phyloP scores from a whole-genome alignment of 2,329 filamentous ascomycete genomes.

The Colletotrichum musicola region DNA sequence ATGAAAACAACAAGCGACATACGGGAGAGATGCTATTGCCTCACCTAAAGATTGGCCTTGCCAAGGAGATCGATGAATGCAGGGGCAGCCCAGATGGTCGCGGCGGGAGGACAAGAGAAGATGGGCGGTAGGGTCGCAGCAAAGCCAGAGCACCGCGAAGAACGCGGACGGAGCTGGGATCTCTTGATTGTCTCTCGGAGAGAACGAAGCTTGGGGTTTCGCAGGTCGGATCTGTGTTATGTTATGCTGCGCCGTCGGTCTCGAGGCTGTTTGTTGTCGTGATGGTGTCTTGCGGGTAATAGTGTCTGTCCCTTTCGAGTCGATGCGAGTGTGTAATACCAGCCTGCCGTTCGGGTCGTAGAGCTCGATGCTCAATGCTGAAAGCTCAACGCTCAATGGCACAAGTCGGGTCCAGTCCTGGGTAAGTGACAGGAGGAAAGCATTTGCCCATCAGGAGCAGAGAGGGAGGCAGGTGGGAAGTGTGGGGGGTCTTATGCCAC shows the following conservation, averaged over 20 bases:
- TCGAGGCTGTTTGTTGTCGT: constrained; percentile 5
- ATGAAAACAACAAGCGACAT: constrained; percentile 21
- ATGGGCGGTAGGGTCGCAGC: no score
- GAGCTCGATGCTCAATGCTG: background rate
- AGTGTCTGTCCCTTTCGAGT: constrained; percentile 4
- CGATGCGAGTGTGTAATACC: background rate
- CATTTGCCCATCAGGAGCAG: constrained; percentile 14
- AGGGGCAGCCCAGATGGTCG: constrained; percentile 11
- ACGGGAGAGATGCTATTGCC: constrained; percentile 17
- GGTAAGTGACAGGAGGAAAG: constrained; percentile 32
- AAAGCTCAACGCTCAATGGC: constrained; percentile 8
- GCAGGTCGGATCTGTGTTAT: background rate
- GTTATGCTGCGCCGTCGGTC: background rate
- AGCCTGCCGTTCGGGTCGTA: background rate
- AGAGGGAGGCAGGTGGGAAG: constrained; percentile 11
- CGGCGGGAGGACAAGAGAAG: background rate
- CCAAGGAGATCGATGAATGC: constrained; percentile 32
- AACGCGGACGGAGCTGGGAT: background rate
- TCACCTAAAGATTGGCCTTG: constrained; percentile 22
- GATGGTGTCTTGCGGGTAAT: constrained; percentile 5
- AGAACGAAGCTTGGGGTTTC: constrained; percentile 6
- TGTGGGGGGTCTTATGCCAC: constrained; percentile 38
- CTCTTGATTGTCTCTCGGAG: constrained; percentile 8
- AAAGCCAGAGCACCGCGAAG: no score
- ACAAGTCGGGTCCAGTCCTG: constrained; percentile 24